Evolutionary conservation across 176 grass and related monocot genomes (phyloP), one percentile per base, ranked within the genome.

Genomic region (maize (Zea mays)): DNA sequence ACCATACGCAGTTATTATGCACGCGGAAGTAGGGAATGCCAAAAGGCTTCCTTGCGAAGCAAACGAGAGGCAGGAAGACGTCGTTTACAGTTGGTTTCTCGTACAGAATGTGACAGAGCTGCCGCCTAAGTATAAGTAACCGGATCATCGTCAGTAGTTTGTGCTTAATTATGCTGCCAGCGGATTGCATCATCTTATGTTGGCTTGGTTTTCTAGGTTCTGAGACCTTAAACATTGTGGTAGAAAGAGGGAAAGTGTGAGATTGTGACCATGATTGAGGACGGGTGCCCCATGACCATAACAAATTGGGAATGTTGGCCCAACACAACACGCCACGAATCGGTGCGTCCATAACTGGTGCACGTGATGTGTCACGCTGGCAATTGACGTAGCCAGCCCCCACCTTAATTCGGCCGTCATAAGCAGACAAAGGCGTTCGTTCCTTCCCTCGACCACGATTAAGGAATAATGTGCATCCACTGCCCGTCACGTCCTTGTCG

Each of bases 1-100:
- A 48, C 20, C 20, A 16, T 57, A 20, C 6, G 15, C 4, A 47
- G 40, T 3, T 1, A 27, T 27, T 14, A 5, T 58, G 14, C 6
- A 0, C 2, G 21, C 13, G 10, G 3, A 42, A 33, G 37, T 37
- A 8, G 33, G 5, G 3, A 58, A 33, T 33, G 6, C 4, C 3
- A 2, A n/a, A 56, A 27, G 20, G 16, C 70, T 82, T 82, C 71
- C 38, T 44, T 8, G 60, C 47, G 44, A 82, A 74, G 80, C 59
- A 82, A 27, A 66, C 58, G 45, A 37, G 16, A 64, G 57, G 2
- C 5, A 27, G 37, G 2, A 7, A 15, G 46, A 13, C 13, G 46
- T 5, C 45, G 35, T 19, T 73, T 73, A 45, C 66, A 3, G 41
- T 12, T 40, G 37, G 1, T 55, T 55, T 27, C 16, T 55, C 16